Base-by-base conservation (phyloP, 2,329 filamentous ascomycete species). In the Ophiostoma fasciatum region DNA sequence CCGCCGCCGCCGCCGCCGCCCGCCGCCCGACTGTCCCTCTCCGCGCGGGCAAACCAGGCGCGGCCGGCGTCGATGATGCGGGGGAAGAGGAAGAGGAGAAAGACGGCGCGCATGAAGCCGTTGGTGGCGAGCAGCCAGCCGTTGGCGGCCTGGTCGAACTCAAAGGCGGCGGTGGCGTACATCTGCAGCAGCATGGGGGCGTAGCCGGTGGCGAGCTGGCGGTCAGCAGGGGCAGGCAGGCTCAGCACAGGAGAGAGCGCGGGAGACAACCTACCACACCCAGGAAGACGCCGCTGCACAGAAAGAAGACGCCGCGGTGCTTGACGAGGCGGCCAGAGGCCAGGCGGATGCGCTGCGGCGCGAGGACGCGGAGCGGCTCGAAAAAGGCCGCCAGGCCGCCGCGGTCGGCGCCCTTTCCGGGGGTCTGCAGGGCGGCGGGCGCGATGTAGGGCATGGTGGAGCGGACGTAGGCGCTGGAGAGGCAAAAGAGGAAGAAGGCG, bases 251-350 rank as follows among this genome's bases (percentile, higher is more conserved):
- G n/a, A n/a, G n/a, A n/a, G n/a, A n/a, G n/a, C n/a, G n/a, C n/a
- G n/a, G n/a, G n/a, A n/a, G n/a, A n/a, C n/a, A 13, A 59, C 62
- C 48, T 50, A 69, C 64, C 0, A 82, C 74, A 0, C 71, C 76
- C 0, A 78, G 54, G 40, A 80, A 82, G 3, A 79, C 74, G 2
- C 78, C 78, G 1, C 62, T 55, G 15, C 73, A 77, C 4, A 82
- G 63, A 2, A 80, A 66, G 4, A 78, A 53, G 0, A 78, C 63
- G 2, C 78, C 76, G 18, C 71, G 71, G 42, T 80, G 71, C 14
- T 55, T 70, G 33, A 54, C 58, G 5, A 65, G 46, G 2, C 55
- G 57, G 1, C 77, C 77, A 33, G 64, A 60, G 1, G 48, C 46
- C 0, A 72, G 53, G 0, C 64, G 54, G 46, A 75, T 63, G 32